Percentiles rank a stretch among this genome's conserved stretches.
Evolutionary conservation across 805 yeast species (phyloP).

Genomic region (Saccharomycopsis babjevae): DNA sequence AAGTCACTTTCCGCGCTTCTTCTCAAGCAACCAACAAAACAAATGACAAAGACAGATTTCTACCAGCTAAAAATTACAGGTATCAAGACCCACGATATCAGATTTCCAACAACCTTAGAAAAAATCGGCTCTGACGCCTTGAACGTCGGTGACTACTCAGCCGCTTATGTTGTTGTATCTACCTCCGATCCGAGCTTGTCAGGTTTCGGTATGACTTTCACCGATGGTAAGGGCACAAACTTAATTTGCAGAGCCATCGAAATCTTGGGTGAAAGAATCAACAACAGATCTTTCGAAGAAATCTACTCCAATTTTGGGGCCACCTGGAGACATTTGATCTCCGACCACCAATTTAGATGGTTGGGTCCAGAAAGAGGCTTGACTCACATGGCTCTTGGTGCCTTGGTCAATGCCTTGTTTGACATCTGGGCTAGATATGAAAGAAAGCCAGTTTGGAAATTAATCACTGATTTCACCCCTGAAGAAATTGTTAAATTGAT

Average conservation of each 20-base stretch:
- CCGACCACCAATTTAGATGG: conserved; percentile 35
- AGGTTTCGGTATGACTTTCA: conserved; percentile 36
- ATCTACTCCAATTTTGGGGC: conserved; percentile 31
- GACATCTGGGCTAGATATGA: conserved; percentile 33
- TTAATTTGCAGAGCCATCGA: conserved; percentile 28
- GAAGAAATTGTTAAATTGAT: conserved; percentile 32
- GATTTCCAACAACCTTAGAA: conserved; percentile 33
- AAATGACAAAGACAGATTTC: not conserved
- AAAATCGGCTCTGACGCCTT: conserved; percentile 35
- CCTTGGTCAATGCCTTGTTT: conserved; percentile 34
- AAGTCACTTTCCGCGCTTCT: not conserved
- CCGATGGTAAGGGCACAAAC: conserved; percentile 32
- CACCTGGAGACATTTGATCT: conserved; percentile 32
- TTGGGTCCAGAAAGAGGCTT: conserved; percentile 37
- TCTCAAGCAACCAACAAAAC: not conserved
- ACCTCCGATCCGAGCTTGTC: conserved; percentile 24
- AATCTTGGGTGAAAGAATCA: conserved; percentile 29
- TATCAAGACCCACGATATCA: conserved; percentile 25
- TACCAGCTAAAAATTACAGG: conserved; percentile 22
- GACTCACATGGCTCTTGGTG: conserved; percentile 32
- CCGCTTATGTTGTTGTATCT: conserved; percentile 28
- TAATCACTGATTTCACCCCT: conserved; percentile 33
- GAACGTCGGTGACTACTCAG: conserved; percentile 34
- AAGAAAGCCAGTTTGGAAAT: conserved; percentile 32
- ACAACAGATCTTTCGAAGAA: conserved; percentile 26